phyloP scores from a whole-genome alignment of 345 rosid species.

The Aquilaria yunnanensis region DNA sequence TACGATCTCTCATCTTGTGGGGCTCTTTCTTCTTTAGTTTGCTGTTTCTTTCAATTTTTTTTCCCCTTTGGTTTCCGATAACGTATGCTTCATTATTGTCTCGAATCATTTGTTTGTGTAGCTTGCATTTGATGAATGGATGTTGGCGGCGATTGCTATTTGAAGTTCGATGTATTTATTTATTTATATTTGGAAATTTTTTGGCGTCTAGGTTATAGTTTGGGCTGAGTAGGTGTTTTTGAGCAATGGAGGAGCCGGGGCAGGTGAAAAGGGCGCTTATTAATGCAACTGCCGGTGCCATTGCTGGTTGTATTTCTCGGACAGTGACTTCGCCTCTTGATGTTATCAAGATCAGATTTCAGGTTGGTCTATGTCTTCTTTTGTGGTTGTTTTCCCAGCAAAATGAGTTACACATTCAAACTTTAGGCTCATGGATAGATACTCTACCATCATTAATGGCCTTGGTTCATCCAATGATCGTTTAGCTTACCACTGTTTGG shows the following conservation, averaged over 20 bases:
- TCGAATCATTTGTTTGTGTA: background rate
- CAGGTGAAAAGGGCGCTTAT: constrained; percentile 65
- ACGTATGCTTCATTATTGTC: background rate
- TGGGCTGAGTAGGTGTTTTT: constrained; percentile 10
- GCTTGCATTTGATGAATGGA: background rate
- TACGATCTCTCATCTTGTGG: background rate
- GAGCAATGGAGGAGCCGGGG: constrained; percentile 57
- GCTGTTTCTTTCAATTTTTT: background rate
- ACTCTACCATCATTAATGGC: too few relatives aligned
- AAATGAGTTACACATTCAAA: background rate
- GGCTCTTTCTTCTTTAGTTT: background rate
- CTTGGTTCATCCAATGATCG: too few relatives aligned
- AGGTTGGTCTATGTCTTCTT: constrained; percentile 37
- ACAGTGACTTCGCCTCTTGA: constrained; percentile 95
- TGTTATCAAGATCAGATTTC: constrained; percentile 96
- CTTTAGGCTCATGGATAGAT: too few relatives aligned
- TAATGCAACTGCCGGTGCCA: constrained; percentile 70
- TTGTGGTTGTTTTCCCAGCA: background rate
- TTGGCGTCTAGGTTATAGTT: constrained; percentile 6
- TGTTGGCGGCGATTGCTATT: background rate
- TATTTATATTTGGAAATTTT: background rate
- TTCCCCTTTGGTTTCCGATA: constrained; percentile 9
- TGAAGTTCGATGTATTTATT: background rate
- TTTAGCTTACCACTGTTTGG: too few relatives aligned
- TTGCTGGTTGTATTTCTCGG: constrained; percentile 78